phyloP scores from a whole-genome alignment of 2,329 filamentous ascomycete species.

The Colletotrichum lentis region DNA sequence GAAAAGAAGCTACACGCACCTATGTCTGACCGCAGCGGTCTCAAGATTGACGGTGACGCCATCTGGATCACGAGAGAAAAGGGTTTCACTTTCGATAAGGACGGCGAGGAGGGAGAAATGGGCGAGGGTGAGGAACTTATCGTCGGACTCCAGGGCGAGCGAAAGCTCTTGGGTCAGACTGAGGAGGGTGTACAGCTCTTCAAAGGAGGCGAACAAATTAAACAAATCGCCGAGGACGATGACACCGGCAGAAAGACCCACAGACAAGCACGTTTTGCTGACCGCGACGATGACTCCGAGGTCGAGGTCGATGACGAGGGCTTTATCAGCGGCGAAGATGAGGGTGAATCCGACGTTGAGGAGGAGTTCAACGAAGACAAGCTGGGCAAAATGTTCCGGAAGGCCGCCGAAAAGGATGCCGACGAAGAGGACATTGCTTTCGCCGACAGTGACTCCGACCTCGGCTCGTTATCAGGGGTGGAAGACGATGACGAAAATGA shows the following conservation, averaged over 20 bases:
- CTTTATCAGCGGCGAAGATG: slow-evolving; percentile 62
- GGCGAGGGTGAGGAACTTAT: slow-evolving; percentile 97
- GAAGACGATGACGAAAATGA: slow-evolving; percentile 58
- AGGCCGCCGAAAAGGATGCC: slow-evolving; percentile 59
- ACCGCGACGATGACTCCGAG: slow-evolving; percentile 63
- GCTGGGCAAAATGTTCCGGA: slow-evolving; percentile 68
- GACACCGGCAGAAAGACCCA: slow-evolving; percentile 69
- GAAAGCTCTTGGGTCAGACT: slow-evolving; percentile 81
- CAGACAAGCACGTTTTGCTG: slow-evolving; percentile 65
- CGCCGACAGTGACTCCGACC: slow-evolving; percentile 95
- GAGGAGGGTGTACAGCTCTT: slow-evolving; percentile 88
- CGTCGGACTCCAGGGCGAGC: slow-evolving; percentile 83
- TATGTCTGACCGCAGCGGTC: slow-evolving; percentile 96
- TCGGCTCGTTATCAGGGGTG: slow-evolving; percentile 80
- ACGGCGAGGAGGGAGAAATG: slow-evolving; percentile 73
- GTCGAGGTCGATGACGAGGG: slow-evolving; percentile 59
- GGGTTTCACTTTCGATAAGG: slow-evolving; percentile 77
- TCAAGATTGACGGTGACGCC: slow-evolving; percentile 95
- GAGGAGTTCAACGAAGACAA: slow-evolving; percentile 67
- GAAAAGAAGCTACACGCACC: slow-evolving; percentile 96
- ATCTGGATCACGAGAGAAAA: slow-evolving; percentile 84
- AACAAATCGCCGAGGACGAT: slow-evolving; percentile 59
- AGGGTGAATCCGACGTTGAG: slow-evolving; percentile 61
- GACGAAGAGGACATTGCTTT: slow-evolving; percentile 81
- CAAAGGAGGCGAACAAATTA: slow-evolving; percentile 75